Evolutionary conservation across 768 basidiomycete genomes (phyloP).

Genomic region (Ramaria sp.): DNA sequence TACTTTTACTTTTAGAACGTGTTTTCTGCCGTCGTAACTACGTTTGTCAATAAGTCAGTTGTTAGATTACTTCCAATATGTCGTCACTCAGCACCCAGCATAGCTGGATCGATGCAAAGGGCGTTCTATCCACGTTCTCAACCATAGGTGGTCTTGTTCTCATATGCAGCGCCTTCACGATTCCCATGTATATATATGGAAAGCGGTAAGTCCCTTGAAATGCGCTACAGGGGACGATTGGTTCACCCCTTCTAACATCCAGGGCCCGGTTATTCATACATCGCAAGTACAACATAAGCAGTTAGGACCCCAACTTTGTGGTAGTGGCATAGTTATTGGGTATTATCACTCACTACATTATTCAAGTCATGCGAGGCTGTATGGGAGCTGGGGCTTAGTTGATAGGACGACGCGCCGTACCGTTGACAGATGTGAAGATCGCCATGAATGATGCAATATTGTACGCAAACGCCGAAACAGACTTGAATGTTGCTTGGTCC

Average conservation of each 20-base stretch:
- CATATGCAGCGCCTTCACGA: constrained; percentile 3
- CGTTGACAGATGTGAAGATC: too few relatives aligned
- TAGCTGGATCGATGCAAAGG: constrained; percentile 6
- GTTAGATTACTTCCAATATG: not conserved
- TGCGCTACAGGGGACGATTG: not conserved
- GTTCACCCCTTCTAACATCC: not conserved
- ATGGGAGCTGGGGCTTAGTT: too few relatives aligned
- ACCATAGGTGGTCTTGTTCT: constrained; percentile 7
- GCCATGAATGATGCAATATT: too few relatives aligned
- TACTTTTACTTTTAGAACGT: not conserved
- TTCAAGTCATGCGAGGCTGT: too few relatives aligned
- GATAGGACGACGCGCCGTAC: too few relatives aligned
- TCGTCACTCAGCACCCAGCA: not conserved
- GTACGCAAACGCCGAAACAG: too few relatives aligned
- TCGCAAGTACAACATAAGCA: constrained; percentile 1
- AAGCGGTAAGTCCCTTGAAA: not conserved
- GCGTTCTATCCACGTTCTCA: constrained; percentile 6
- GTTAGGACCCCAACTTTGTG: not conserved
- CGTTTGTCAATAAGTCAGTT: constrained; percentile 6
- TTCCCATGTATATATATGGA: constrained; percentile 8
- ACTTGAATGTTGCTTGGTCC: too few relatives aligned
- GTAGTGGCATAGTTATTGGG: too few relatives aligned
- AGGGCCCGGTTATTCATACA: constrained; percentile 4
- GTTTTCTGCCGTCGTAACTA: constrained; percentile 2
- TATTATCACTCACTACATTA: too few relatives aligned